Percentiles rank a stretch among this genome's conserved stretches.
phyloP scores from a whole-genome alignment of 345 rosid species.

The Populus ilicifolia region DNA sequence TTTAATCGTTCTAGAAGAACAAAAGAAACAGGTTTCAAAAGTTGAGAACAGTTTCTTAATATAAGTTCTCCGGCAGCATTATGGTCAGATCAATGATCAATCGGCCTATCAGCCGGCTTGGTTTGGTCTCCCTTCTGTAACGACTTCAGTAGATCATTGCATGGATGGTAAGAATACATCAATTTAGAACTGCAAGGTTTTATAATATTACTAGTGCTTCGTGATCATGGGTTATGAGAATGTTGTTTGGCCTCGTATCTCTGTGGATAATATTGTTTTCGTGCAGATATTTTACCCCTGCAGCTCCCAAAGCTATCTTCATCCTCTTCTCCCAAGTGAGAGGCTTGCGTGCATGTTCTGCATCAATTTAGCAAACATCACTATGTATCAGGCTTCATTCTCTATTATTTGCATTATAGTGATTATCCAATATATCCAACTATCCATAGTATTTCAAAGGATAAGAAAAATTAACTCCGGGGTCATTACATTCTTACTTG shows the following conservation, averaged over 20 bases:
- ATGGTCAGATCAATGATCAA: no score
- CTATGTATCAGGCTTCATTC: background rate
- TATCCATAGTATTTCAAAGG: background rate
- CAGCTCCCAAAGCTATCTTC: slow-evolving; percentile 58
- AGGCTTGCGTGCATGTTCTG: slow-evolving; percentile 43
- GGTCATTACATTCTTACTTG: slow-evolving; percentile 32
- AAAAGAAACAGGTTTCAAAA: background rate
- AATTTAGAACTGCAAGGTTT: background rate
- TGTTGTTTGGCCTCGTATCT: slow-evolving; percentile 65
- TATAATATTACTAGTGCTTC: slow-evolving; percentile 45
- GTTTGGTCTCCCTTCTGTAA: background rate
- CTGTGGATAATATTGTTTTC: slow-evolving; percentile 55
- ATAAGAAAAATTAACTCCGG: background rate
- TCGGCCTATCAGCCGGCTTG: no score
- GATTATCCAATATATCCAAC: background rate
- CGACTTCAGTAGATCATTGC: background rate
- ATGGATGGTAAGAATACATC: background rate
- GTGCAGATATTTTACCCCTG: slow-evolving; percentile 58
- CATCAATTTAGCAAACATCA: slow-evolving; percentile 16
- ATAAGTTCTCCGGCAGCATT: no score
- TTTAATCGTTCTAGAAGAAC: background rate
- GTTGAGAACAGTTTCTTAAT: no score
- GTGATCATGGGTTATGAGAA: slow-evolving; percentile 58
- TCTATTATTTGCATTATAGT: background rate
- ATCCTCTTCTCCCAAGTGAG: slow-evolving; percentile 58